These are phyloP conservation scores for Gastroboletus turbinatus DNA, from an alignment of 1,284 basidiomycete genomes.

Conservation along the genomic window DNA sequence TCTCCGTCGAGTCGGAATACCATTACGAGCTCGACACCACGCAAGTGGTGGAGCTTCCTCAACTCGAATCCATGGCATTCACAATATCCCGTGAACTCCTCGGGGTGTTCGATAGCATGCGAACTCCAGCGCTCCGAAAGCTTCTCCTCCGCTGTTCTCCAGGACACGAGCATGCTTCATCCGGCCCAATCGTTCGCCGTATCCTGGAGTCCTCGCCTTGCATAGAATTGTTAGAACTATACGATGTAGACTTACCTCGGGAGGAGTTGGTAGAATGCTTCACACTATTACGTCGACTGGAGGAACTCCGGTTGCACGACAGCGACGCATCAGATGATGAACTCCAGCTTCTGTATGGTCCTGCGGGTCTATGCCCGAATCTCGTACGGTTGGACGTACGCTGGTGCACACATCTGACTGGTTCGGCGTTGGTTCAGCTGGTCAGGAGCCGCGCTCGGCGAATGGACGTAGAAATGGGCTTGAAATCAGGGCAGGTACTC, in stretches of 20 bases:
- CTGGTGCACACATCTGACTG: constrained; percentile 59
- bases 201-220: constrained; percentile 47
- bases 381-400: constrained; percentile 54
- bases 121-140: constrained; percentile 41
- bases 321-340: constrained; percentile 57
- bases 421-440: constrained; percentile 50
- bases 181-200: constrained; percentile 37
- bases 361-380: constrained; percentile 46
- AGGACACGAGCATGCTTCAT: constrained; percentile 29
- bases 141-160: constrained; percentile 44
- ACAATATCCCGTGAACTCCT: constrained; percentile 45
- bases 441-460: constrained; percentile 42
- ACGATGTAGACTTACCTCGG: constrained; percentile 51
- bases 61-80: constrained; percentile 43
- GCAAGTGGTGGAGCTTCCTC: constrained; percentile 37
- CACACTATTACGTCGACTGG: constrained; percentile 39
- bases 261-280: constrained; percentile 45
- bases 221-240: constrained; percentile 52
- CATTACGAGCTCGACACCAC: constrained; percentile 35
- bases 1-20: constrained; percentile 38
- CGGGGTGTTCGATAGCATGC: constrained; percentile 43
- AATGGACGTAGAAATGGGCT: constrained; percentile 1
- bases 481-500: not conserved
- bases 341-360: constrained; percentile 41
- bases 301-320: constrained; percentile 57